These are phyloP conservation scores for Moringa oleifera DNA, from an alignment of 345 rosid species.

Conservation along the genomic window DNA sequence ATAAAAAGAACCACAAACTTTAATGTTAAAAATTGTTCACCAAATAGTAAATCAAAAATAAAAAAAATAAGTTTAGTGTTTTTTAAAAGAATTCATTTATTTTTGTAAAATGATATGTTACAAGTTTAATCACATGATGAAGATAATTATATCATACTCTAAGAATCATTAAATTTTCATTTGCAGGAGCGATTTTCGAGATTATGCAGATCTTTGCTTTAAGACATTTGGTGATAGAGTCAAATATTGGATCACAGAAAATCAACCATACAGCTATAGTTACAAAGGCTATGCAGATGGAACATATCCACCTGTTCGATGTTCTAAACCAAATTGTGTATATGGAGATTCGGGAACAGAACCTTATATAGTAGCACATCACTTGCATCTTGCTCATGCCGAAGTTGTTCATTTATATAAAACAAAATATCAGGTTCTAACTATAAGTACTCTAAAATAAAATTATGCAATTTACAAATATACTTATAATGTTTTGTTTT, in stretches of 20 bases:
- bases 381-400: constrained; percentile 50
- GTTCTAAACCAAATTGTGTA: constrained; percentile 40
- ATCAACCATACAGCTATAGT: constrained; percentile 37
- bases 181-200: constrained; percentile 32
- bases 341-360: constrained; percentile 43
- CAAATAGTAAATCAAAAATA: too few species aligned
- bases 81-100: too few species aligned
- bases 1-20: too few species aligned
- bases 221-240: constrained; percentile 48
- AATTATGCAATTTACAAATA: too few species aligned
- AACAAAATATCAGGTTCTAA: constrained; percentile 30
- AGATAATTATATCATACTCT: too few species aligned
- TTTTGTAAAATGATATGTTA: too few species aligned
- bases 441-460: too few species aligned
- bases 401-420: constrained; percentile 29
- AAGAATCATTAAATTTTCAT: too few species aligned
- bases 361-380: constrained; percentile 43
- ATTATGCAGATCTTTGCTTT: constrained; percentile 38
- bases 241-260: constrained; percentile 53
- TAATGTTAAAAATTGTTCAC: too few species aligned
- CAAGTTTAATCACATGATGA: neutral
- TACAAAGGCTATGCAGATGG: constrained; percentile 26
- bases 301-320: constrained; percentile 34
- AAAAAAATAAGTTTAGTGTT: too few species aligned
- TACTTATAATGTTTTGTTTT: neutral